phyloP scores from a whole-genome alignment of 2,329 filamentous ascomycete genomes.

The Beauveria caledonica region DNA sequence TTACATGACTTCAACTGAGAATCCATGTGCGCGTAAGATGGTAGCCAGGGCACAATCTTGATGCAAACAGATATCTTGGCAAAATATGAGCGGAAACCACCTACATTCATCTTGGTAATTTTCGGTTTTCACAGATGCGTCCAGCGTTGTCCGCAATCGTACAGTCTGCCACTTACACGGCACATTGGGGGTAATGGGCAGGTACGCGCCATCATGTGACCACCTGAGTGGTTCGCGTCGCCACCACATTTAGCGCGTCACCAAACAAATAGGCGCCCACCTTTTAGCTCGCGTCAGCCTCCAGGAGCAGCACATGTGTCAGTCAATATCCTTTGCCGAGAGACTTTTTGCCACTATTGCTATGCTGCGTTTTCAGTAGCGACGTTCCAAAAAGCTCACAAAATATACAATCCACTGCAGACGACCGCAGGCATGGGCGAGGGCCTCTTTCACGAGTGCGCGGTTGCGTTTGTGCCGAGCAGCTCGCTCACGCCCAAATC shows the following conservation, averaged over 20 bases:
- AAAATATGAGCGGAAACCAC: too few relatives aligned
- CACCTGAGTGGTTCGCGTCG: constrained; percentile 30
- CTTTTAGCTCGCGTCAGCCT: neutral
- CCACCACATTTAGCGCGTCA: constrained; percentile 10
- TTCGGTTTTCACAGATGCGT: too few relatives aligned
- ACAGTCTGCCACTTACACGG: neutral
- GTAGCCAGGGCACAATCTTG: too few relatives aligned
- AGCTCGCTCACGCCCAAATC: constrained; percentile 30
- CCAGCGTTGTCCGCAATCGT: too few relatives aligned
- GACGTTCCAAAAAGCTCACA: too few relatives aligned
- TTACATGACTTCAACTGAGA: neutral
- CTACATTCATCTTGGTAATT: too few relatives aligned
- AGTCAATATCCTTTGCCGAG: neutral
- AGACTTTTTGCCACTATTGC: neutral
- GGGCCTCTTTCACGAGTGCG: constrained; percentile 34
- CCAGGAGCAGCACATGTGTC: neutral
- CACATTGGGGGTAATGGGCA: neutral
- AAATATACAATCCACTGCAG: neutral
- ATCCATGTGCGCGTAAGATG: too few relatives aligned
- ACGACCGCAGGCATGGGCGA: constrained; percentile 21
- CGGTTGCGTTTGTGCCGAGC: constrained; percentile 39
- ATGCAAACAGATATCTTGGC: too few relatives aligned
- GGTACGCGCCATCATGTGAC: constrained; percentile 23
- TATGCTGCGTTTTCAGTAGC: neutral
- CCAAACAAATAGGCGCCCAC: constrained; percentile 13